phyloP scores from a whole-genome alignment of 2,329 filamentous ascomycete species.

The Talaromyces pinophilus region DNA sequence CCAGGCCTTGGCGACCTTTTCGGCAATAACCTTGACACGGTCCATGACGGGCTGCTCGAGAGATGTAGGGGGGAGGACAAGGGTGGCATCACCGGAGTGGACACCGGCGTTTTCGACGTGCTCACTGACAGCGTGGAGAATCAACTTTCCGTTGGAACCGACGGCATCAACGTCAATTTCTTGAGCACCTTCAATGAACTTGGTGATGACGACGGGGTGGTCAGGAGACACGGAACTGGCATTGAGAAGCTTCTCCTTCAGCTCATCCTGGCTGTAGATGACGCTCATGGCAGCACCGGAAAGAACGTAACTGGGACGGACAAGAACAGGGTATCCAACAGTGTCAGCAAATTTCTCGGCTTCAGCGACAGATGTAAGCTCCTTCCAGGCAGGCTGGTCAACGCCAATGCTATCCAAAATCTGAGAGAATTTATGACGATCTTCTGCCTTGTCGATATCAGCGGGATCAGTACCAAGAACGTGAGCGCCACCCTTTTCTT shows the following conservation, averaged over 20 bases:
- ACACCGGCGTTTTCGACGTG: conserved; percentile 97
- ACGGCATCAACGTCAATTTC: conserved; percentile 98
- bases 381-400: conserved; percentile 97
- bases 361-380: conserved; percentile 83
- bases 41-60: conserved; percentile 76
- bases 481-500: conserved; percentile 85
- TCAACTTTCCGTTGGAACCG: conserved; percentile 77
- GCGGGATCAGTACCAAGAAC: conserved; percentile 89
- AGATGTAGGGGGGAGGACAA: conserved; percentile 82
- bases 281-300: conserved; percentile 99
- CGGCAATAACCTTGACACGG: conserved; percentile 90
- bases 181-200: conserved; percentile 95
- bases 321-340: conserved; percentile 91
- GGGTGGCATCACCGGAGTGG: conserved; percentile 94
- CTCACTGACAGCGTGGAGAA: conserved; percentile 90
- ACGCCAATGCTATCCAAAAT: conserved; percentile 96
- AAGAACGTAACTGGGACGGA: conserved; percentile 91
- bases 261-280: conserved; percentile 81
- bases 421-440: conserved; percentile 96
- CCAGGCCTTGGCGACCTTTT: conserved; percentile 97
- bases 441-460: conserved; percentile 97
- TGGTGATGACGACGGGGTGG: conserved; percentile 96
- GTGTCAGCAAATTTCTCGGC: conserved; percentile 82
- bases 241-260: conserved; percentile 91
- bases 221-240: conserved; percentile 90